A percentile compares a stretch with the other conserved stretches of the same genome.
Conservation (phyloP, 176 grass and related monocot genomes). For the Avena atlantica region DNA sequence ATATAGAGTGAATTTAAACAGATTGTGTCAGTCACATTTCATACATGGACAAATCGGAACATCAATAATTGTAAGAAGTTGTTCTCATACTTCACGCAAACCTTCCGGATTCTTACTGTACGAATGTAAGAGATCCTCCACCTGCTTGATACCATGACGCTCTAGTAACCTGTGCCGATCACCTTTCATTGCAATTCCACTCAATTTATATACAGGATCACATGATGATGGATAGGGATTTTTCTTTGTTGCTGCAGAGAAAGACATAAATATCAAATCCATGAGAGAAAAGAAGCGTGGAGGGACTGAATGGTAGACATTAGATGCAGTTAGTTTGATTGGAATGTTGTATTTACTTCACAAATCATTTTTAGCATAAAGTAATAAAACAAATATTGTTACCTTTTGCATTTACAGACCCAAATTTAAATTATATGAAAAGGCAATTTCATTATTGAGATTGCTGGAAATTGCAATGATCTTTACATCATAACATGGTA, state of each 20-base stretch:
- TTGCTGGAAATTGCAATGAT: background rate
- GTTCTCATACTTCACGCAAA: slow-evolving; percentile 20
- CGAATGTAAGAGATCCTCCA: slow-evolving; percentile 10
- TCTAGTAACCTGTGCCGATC: slow-evolving; percentile 31
- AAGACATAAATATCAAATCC: background rate
- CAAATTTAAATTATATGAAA: background rate
- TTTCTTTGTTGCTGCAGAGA: slow-evolving; percentile 40
- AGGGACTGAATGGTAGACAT: background rate
- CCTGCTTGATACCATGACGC: slow-evolving; percentile 28
- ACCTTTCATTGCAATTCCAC: slow-evolving; percentile 33
- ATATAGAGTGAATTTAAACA: background rate
- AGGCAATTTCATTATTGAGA: background rate
- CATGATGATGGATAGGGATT: slow-evolving; percentile 28
- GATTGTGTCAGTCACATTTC: background rate
- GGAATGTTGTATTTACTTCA: background rate
- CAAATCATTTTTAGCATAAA: background rate
- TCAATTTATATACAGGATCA: slow-evolving; percentile 47
- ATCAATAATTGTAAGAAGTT: background rate
- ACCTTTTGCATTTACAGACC: background rate
- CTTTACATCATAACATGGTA: background rate
- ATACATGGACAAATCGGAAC: background rate
- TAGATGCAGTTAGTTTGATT: background rate
- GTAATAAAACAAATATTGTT: background rate
- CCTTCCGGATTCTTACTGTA: slow-evolving; percentile 9
- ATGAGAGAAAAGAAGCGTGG: background rate